phyloP scores from a whole-genome alignment of 148 eudicot species.

The Vaccinium vitisidaea region DNA sequence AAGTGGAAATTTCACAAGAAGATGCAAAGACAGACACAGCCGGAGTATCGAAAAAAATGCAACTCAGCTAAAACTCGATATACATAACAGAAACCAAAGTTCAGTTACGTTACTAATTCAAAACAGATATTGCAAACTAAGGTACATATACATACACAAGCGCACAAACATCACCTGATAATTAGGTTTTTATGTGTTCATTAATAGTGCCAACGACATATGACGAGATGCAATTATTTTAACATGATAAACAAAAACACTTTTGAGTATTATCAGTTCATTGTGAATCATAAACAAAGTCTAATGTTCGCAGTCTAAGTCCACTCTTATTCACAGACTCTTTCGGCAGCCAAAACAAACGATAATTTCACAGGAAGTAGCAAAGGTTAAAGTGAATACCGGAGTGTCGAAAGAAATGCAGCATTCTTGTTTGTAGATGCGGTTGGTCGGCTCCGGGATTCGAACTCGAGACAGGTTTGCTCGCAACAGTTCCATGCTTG shows the following conservation, averaged over 20 bases:
- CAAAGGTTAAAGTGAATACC: conserved; percentile 32
- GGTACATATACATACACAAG: neutral
- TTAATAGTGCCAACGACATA: neutral
- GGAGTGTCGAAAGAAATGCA: conserved; percentile 94
- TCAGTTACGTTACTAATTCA: neutral
- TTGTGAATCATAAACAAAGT: too few species aligned
- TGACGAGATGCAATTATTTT: neutral
- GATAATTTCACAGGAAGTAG: neutral
- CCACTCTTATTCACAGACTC: neutral
- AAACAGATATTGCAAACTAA: neutral
- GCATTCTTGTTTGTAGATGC: conserved; percentile 91
- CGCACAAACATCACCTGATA: neutral
- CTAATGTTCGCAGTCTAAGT: neutral
- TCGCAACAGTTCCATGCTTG: conserved; percentile 70
- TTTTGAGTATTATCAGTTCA: too few species aligned
- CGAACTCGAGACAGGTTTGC: conserved; percentile 79
- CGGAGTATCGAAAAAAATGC: neutral
- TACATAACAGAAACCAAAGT: neutral
- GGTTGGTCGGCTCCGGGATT: conserved; percentile 91
- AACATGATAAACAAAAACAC: too few species aligned
- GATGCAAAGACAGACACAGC: neutral
- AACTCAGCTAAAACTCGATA: neutral
- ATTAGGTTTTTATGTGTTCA: neutral
- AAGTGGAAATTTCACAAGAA: neutral
- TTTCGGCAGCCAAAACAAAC: conserved; percentile 11